Evolutionary conservation across 164 flowering plant species (phyloP).

Genomic region (Vitis labrusca): DNA sequence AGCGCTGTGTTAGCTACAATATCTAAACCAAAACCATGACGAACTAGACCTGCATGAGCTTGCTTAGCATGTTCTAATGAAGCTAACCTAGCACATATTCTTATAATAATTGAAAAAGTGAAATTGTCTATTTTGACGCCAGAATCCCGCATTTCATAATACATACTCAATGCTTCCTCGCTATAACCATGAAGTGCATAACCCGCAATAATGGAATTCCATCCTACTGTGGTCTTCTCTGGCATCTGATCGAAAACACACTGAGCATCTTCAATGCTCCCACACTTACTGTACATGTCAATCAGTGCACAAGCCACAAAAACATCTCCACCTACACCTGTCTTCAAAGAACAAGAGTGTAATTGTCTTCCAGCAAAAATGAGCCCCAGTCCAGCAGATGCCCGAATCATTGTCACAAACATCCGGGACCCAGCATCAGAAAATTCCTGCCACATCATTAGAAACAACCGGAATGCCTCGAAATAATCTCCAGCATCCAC

Average conservation of each 20-base stretch:
- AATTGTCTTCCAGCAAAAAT: slow-evolving; percentile 47
- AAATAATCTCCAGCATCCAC: slow-evolving; percentile 45
- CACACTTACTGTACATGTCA: slow-evolving; percentile 71
- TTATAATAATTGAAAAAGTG: slow-evolving; percentile 53
- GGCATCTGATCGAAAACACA: slow-evolving; percentile 60
- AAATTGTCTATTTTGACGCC: slow-evolving; percentile 63
- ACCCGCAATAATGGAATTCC: slow-evolving; percentile 67
- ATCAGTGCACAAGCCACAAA: slow-evolving; percentile 59
- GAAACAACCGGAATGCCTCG: slow-evolving; percentile 51
- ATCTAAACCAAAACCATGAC: slow-evolving; percentile 61
- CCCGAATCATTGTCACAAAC: slow-evolving; percentile 44
- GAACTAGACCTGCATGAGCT: slow-evolving; percentile 59
- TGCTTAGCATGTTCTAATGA: slow-evolving; percentile 62
- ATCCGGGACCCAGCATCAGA: slow-evolving; percentile 35
- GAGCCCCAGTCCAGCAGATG: slow-evolving; percentile 43
- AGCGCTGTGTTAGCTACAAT: slow-evolving; percentile 64
- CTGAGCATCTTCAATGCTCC: slow-evolving; percentile 56
- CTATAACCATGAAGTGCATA: slow-evolving; percentile 69
- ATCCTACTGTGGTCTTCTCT: slow-evolving; percentile 61
- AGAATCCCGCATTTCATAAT: slow-evolving; percentile 57
- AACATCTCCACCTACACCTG: slow-evolving; percentile 34
- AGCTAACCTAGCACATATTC: slow-evolving; percentile 56
- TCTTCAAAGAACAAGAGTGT: slow-evolving; percentile 57
- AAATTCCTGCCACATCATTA: slow-evolving; percentile 46
- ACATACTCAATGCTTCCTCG: slow-evolving; percentile 56